Evolutionary conservation across 208 protist genomes (phyloP).

Genomic region (Leishmania gerbilli): DNA sequence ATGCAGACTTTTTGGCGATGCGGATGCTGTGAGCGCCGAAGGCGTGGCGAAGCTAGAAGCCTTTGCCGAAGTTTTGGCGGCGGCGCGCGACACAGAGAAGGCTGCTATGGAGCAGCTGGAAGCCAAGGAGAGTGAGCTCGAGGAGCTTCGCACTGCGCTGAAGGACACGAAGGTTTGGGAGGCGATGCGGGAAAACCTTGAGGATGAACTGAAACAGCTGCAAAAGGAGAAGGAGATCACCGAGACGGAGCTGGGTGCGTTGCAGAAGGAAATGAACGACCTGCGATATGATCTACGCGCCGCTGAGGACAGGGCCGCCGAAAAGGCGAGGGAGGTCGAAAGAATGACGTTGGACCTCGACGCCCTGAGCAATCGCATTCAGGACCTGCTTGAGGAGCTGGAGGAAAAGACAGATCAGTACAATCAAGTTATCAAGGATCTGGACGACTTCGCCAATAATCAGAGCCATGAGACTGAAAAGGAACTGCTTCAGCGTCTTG

Average conservation of each 20-base stretch:
- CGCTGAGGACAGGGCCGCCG: constrained; percentile 17
- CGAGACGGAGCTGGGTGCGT: constrained; percentile 29
- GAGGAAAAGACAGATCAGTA: constrained; percentile 59
- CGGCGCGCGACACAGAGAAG: constrained; percentile 30
- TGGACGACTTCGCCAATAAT: constrained; percentile 61
- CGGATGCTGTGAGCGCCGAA: constrained; percentile 28
- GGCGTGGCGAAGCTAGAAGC: constrained; percentile 36
- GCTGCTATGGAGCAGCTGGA: constrained; percentile 31
- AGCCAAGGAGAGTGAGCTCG: constrained; percentile 41
- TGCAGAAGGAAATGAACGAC: constrained; percentile 28
- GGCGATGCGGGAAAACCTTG: constrained; percentile 17
- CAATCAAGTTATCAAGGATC: constrained; percentile 62
- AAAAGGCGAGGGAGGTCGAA: constrained; percentile 27
- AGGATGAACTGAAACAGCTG: constrained; percentile 24
- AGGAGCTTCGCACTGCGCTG: constrained; percentile 11
- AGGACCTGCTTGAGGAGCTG: constrained; percentile 61
- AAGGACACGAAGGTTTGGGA: constrained; percentile 17
- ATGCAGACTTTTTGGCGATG: constrained; percentile 33
- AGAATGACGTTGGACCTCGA: constrained; percentile 43
- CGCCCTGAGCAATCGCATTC: constrained; percentile 39
- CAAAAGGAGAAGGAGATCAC: constrained; percentile 31
- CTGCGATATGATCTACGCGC: constrained; percentile 14
- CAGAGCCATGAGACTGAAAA: constrained; percentile 61
- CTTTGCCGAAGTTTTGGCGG: constrained; percentile 29
- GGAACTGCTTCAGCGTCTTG: constrained; percentile 58